These are phyloP conservation scores for Trichoderma sp. DNA, from an alignment of 2,329 filamentous ascomycete species.

Conservation along the genomic window DNA sequence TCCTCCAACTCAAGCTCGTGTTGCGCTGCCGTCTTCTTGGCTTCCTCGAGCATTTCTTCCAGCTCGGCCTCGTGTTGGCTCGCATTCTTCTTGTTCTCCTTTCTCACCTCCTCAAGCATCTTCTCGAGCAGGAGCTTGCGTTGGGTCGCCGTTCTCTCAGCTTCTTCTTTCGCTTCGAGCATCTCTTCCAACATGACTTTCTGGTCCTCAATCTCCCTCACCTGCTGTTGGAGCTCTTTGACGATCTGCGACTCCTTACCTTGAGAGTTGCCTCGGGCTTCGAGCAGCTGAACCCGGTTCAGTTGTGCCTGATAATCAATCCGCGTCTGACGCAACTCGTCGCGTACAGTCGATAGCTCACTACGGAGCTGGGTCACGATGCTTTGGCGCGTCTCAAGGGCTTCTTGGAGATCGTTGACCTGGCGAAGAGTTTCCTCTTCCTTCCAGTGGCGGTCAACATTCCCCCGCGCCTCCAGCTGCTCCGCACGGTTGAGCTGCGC, in stretches of 20 bases:
- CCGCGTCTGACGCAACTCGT: conserved; percentile 70
- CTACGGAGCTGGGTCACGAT: conserved; percentile 65
- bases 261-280: conserved; percentile 57
- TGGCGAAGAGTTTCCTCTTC: conserved; percentile 75
- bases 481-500: conserved; percentile 70
- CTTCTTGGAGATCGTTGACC: conserved; percentile 71
- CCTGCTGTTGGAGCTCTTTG: conserved; percentile 55
- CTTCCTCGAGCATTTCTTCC: conserved; percentile 29
- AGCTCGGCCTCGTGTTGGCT: conserved; percentile 46
- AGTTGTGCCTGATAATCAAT: conserved; percentile 63
- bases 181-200: conserved; percentile 61
- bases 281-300: conserved; percentile 74
- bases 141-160: conserved; percentile 49
- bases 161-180: conserved; percentile 56
- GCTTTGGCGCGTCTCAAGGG: conserved; percentile 68
- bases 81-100: too few species aligned
- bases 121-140: conserved; percentile 61
- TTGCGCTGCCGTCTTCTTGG: too few species aligned
- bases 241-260: conserved; percentile 46
- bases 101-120: conserved; percentile 53
- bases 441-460: conserved; percentile 69
- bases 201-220: conserved; percentile 62
- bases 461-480: conserved; percentile 65
- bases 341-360: conserved; percentile 66
- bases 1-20: conserved; percentile 61